A percentile compares a stretch with the other conserved stretches of the same genome.
phyloP scores from a whole-genome alignment of 2,329 filamentous ascomycete genomes.

The Paracamarosporium sp. region DNA sequence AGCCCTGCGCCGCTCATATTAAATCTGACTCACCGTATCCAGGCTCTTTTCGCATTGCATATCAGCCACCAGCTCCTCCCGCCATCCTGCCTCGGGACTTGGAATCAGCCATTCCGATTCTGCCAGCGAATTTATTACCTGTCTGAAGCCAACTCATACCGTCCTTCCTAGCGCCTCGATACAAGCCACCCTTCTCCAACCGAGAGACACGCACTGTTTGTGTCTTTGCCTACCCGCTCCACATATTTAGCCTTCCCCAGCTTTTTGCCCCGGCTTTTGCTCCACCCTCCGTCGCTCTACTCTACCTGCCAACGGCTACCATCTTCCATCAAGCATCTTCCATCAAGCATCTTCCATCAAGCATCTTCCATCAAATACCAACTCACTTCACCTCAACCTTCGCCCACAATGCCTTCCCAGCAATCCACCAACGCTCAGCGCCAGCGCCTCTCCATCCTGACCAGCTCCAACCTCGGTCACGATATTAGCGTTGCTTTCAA shows the following conservation, averaged over 20 bases:
- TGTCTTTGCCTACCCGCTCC: constrained; percentile 15
- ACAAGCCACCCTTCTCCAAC: constrained; percentile 22
- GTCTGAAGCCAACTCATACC: constrained; percentile 40
- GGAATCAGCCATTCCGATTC: constrained; percentile 32
- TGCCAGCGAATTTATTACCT: constrained; percentile 38
- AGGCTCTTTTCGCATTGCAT: constrained; percentile 32
- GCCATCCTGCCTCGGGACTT: constrained; percentile 23
- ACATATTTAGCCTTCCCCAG: constrained; percentile 28
- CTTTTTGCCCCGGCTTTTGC: constrained; percentile 16
- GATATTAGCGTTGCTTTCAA: constrained; percentile 50
- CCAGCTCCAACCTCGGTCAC: constrained; percentile 48
- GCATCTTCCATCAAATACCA: neutral
- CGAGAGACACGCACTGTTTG: constrained; percentile 14
- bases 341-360: neutral
- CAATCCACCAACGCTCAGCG: constrained; percentile 39
- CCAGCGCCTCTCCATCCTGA: constrained; percentile 51
- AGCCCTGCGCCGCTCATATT: constrained; percentile 41
- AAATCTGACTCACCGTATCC: constrained; percentile 44
- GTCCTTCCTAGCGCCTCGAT: constrained; percentile 19
- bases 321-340: neutral
- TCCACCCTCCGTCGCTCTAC: constrained; percentile 15
- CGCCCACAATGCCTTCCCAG: constrained; percentile 36
- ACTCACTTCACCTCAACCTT: neutral
- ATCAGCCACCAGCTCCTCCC: constrained; percentile 26
- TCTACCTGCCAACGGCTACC: neutral